phyloP scores from a whole-genome alignment of 345 rosid genomes.

The Erysimum cheiranthoides region DNA sequence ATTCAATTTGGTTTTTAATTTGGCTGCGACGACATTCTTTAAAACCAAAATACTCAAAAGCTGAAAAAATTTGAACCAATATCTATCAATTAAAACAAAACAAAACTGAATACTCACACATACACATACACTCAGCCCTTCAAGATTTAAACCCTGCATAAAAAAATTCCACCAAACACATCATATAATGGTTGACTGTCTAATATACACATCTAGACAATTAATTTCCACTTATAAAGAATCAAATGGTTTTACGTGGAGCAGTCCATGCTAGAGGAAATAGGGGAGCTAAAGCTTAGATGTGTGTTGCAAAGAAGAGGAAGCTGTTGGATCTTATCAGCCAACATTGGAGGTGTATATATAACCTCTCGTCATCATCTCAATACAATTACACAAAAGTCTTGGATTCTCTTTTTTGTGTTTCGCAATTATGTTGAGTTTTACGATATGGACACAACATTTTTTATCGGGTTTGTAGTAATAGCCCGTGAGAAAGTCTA shows the following conservation, averaged over 20 bases:
- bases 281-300: slow-evolving; percentile 53
- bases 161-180: background rate
- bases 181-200: background rate
- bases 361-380: slow-evolving; percentile 48
- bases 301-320: slow-evolving; percentile 48
- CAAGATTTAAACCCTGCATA: slow-evolving; percentile 29
- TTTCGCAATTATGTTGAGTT: slow-evolving; percentile 50
- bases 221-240: background rate
- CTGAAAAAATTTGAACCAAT: background rate
- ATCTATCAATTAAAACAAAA: background rate
- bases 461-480: slow-evolving; percentile 40
- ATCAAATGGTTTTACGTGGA: slow-evolving; percentile 37
- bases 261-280: slow-evolving; percentile 61
- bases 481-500: slow-evolving; percentile 51
- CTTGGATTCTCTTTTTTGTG: slow-evolving; percentile 43
- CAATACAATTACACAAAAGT: slow-evolving; percentile 52
- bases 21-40: slow-evolving; percentile 13
- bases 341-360: slow-evolving; percentile 45
- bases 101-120: background rate
- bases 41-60: background rate
- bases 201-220: background rate
- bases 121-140: background rate
- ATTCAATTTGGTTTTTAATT: background rate
- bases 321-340: slow-evolving; percentile 49
- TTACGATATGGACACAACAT: slow-evolving; percentile 51